Evolutionary conservation across 139 green algal species (phyloP).

Genomic region (Pycnococcus provasolii): DNA sequence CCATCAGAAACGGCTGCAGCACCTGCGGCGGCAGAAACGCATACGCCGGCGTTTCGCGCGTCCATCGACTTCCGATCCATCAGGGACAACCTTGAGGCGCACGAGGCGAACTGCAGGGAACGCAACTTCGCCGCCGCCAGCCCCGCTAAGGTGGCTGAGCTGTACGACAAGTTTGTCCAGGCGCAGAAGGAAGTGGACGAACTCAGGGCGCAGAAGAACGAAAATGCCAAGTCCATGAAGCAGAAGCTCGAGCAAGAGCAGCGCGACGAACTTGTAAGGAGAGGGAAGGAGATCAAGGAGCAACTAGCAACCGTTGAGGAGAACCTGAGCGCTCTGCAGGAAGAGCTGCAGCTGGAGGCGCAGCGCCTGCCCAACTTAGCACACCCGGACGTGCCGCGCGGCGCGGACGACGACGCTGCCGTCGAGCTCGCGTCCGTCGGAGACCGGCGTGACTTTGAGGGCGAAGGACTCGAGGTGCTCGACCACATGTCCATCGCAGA

Average conservation of each 20-base stretch:
- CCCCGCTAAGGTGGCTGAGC: constrained; percentile 49
- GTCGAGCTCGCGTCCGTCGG: constrained; percentile 33
- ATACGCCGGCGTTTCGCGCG: constrained; percentile 41
- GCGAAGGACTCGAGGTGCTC: constrained; percentile 23
- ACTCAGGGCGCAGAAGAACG: constrained; percentile 66
- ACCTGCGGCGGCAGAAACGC: background rate
- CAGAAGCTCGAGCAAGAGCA: constrained; percentile 70
- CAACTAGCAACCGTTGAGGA: constrained; percentile 61
- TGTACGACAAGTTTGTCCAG: constrained; percentile 76
- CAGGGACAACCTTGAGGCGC: constrained; percentile 48
- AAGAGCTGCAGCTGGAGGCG: constrained; percentile 71
- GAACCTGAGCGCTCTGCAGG: constrained; percentile 40
- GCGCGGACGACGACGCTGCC: constrained; percentile 63
- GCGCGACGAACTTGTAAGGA: constrained; percentile 56
- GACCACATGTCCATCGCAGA: constrained; percentile 39
- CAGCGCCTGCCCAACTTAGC: constrained; percentile 88
- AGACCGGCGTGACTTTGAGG: constrained; percentile 45
- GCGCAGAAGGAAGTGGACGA: constrained; percentile 43
- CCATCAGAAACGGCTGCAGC: background rate
- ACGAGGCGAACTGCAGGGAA: constrained; percentile 53
- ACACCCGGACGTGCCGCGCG: constrained; percentile 73
- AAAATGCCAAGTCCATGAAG: constrained; percentile 83
- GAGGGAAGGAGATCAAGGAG: constrained; percentile 82
- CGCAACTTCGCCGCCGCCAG: constrained; percentile 55
- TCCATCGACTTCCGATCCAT: constrained; percentile 79